These are phyloP conservation scores for Pseudocercospora pini-densiflorae DNA, from an alignment of 2,329 filamentous ascomycete genomes.

Conservation along the genomic window DNA sequence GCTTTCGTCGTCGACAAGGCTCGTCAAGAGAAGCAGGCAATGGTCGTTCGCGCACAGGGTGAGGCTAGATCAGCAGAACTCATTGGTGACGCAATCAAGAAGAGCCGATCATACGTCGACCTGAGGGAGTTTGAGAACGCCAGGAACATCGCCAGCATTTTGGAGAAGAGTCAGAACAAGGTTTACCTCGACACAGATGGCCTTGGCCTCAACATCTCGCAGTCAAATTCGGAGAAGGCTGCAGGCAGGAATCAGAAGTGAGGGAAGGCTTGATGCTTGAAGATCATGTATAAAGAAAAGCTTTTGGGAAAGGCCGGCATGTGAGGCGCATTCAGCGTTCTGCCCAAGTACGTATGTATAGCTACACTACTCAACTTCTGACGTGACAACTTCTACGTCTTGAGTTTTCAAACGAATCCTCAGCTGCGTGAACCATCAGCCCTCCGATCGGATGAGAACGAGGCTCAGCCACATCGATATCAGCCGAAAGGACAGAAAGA, in stretches of 20 bases:
- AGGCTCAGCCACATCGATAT: too few relatives aligned
- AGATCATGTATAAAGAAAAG: slow-evolving; percentile 10
- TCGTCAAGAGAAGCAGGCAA: slow-evolving; percentile 98
- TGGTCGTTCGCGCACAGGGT: slow-evolving; percentile 98
- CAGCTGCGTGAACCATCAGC: too few relatives aligned
- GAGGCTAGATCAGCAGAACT: slow-evolving; percentile 97
- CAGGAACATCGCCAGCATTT: slow-evolving; percentile 79
- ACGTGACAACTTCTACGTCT: too few relatives aligned
- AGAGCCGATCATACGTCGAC: slow-evolving; percentile 95
- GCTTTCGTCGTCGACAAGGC: slow-evolving; percentile 99
- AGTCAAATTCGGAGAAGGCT: slow-evolving; percentile 25
- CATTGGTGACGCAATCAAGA: slow-evolving; percentile 99
- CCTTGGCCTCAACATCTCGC: slow-evolving; percentile 81
- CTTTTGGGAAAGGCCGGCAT: not conserved
- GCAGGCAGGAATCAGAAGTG: slow-evolving; percentile 12
- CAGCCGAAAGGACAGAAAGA: too few relatives aligned
- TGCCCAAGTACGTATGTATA: slow-evolving; percentile 15
- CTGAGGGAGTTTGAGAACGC: slow-evolving; percentile 99
- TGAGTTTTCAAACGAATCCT: too few relatives aligned
- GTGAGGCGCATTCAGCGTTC: not conserved
- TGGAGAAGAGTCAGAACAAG: slow-evolving; percentile 93
- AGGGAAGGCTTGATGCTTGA: not conserved
- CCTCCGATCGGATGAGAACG: too few relatives aligned
- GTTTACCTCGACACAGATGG: slow-evolving; percentile 91
- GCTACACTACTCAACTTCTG: slow-evolving; percentile 21